phyloP scores from a whole-genome alignment of 306 rosid genomes.

The Rubus idaeus region DNA sequence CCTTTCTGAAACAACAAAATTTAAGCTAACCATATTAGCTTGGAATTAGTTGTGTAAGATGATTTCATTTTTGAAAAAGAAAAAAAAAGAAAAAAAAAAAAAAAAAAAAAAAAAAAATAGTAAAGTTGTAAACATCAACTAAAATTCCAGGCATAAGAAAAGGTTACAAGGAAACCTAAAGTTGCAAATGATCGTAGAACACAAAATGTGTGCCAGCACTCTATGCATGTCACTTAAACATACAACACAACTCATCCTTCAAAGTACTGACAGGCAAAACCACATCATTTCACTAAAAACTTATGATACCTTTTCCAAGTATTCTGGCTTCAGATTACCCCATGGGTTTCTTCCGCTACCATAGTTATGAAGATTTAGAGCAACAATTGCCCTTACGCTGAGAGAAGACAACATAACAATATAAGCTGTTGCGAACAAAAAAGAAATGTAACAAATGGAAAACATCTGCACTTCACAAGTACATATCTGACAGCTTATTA shows the following conservation, averaged over 20 bases:
- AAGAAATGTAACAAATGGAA: constrained; percentile 3
- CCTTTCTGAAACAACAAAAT: constrained; percentile 59
- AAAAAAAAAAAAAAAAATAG: no score
- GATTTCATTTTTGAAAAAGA: no score
- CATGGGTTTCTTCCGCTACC: constrained; percentile 99
- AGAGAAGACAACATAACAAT: constrained; percentile 33
- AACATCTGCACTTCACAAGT: neutral
- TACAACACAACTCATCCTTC: neutral
- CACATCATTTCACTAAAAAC: constrained; percentile 12
- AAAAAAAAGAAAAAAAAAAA: no score
- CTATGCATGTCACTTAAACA: neutral
- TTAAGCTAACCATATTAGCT: constrained; percentile 10
- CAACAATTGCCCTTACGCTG: constrained; percentile 96
- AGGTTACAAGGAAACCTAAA: neutral
- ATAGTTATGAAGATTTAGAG: constrained; percentile 88
- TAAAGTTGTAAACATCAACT: neutral
- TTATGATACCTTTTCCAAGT: constrained; percentile 80
- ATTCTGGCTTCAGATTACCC: constrained; percentile 84
- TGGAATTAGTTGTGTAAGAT: no score
- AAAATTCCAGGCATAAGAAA: neutral
- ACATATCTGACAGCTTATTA: neutral
- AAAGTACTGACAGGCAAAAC: neutral
- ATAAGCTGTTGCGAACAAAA: constrained; percentile 17
- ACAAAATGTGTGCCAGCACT: neutral
- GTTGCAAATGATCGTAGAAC: neutral